Evolutionary conservation across 495 filamentous ascomycete species (phyloP), one percentile per base, ranked within the genome.

Genomic region (Parathielavia appendiculata): DNA sequence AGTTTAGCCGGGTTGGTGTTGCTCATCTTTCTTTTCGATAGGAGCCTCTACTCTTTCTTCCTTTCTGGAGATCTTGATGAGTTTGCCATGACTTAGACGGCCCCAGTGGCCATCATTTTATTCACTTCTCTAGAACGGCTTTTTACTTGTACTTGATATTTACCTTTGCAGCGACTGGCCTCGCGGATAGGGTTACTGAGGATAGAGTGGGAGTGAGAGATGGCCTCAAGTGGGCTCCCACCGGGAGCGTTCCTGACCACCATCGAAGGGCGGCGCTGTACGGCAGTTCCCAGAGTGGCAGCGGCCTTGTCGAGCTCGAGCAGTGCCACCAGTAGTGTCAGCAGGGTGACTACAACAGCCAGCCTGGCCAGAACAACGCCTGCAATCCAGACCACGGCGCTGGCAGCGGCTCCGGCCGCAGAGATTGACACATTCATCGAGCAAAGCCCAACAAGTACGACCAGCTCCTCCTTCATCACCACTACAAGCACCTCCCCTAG

Each of bases 191-290:
- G 40, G 53, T 35, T 40, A 38, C 55, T 59, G 34, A 49, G 57
- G 38, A 61, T 22, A 45, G 53, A 39, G 44, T 41, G 50, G 51
- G 50, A 68, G 65, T 66, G 14, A 66, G 68, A 66, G 36, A 69
- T 69, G 64, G 59, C 69, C 32, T 60, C 56, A 39, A 54, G 60
- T 39, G 65, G 60, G 49, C 69, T 73, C 66, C 73, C 70, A 51
- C 58, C 67, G 66, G 70, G 72, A 60, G 72, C 68, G n/a, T 72
- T 64, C 32, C 68, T 76, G 58, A 76, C 78, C 30, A 75, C 67
- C 14, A 71, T 79, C 48, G 51, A 70, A 20, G 77, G 77, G 19
- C 73, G 66, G 57, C 72, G 68, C 64, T 81, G 79, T 64, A 79
- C 78, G 60, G 74, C 73, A 35, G 62, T 77, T 51, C 77, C 78